Base-by-base conservation (phyloP, 179 eudicot genomes). In the Beta macrorhiza region DNA sequence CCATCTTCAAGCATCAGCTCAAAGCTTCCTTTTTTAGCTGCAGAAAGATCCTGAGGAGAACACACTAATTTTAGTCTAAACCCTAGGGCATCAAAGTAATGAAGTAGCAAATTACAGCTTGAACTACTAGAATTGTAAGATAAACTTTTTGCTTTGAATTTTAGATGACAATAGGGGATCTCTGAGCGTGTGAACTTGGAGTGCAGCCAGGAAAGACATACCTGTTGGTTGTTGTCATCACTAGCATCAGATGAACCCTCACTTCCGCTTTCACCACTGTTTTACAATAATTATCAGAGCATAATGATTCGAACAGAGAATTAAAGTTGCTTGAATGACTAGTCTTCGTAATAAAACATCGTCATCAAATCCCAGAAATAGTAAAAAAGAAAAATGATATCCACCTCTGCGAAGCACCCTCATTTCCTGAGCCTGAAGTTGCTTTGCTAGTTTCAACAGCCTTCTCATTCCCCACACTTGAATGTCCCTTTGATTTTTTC, bases 1-100 rank as follows among this genome's bases (percentile, higher is more conserved):
- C 99, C 99, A 80, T 93, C 98, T 81, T 87, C 98, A 87, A 97
- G 97, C 97, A 94, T 97, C 94, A 88, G 91, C 79, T 90, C 86
- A 74, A 94, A 92, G 86, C 95, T 91, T 85, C 99, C 93, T 83
- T 92, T 93, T 82, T 91, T 94, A 78, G 84, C 83, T 37, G 76
- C 85, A 80, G 93, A 84, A 65, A 74, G 85, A 55, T 90, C 97
- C 99, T 94, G 85, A 78, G 42, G 72, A 62, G 53, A 69, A 75
- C 20, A 8, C 67, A 47, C 65, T 47, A 64, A 49, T 1, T 49
- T 84, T 67, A 74, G 72, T 63, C 29, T 37, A 75, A 57, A 5
- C 13, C 58, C 67, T 15, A 75, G 16, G 37, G 49, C 17, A 57
- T 29, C 68, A 57, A 57, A 44, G 16, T n/a, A 74, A 65, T 7